Conservation (phyloP, 345 rosid species). For the Luvunga scandens region DNA sequence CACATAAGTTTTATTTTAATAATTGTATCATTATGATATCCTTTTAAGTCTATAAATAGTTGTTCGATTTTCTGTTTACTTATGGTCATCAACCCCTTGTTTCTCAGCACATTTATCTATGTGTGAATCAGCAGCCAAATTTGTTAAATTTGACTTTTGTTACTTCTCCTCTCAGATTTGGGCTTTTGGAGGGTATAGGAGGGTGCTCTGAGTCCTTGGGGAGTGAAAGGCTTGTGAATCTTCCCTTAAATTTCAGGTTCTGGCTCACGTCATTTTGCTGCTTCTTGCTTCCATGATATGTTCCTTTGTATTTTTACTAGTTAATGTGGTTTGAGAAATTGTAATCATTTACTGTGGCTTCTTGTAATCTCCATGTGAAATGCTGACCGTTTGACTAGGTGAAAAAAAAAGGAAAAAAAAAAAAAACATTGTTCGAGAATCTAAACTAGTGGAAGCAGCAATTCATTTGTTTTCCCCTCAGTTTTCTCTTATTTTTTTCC, state of each 20-base stretch:
- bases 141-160: neutral
- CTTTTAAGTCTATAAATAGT: neutral
- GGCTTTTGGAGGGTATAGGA: conserved; percentile 96
- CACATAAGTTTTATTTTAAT: neutral
- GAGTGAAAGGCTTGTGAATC: neutral
- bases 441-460: neutral
- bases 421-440: neutral
- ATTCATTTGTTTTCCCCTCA: conserved; percentile 4
- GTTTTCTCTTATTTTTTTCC: too few relatives aligned
- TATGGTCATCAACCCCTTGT: neutral
- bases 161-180: conserved; percentile 51
- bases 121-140: neutral
- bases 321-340: conserved; percentile 21
- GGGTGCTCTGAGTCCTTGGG: conserved; percentile 37
- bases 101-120: neutral
- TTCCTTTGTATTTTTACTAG: conserved; percentile 8
- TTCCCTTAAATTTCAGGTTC: conserved; percentile 1
- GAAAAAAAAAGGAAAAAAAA: neutral
- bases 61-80: neutral
- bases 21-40: neutral
- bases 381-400: neutral
- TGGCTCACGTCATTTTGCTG: neutral
- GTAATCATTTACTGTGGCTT: conserved; percentile 2
- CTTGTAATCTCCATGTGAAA: conserved; percentile 28
- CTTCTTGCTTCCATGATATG: conserved; percentile 10